Evolutionary conservation across 768 basidiomycete species (phyloP).

Genomic region (Naganishia antarctica): DNA sequence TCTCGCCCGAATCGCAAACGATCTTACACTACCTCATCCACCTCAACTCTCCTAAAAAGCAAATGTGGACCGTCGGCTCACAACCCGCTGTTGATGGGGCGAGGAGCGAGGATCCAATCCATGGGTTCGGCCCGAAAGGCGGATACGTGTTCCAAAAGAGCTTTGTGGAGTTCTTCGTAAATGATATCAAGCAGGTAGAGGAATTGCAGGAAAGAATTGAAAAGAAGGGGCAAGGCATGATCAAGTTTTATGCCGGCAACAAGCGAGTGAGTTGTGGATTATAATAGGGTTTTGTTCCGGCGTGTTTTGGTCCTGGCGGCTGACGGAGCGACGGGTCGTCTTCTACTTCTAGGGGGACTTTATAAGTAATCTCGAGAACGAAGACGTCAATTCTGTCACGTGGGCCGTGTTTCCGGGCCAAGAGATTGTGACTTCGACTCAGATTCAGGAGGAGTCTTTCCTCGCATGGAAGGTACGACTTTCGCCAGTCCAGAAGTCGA

Average conservation of each 20-base stretch:
- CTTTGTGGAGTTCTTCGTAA: slow-evolving; percentile 92
- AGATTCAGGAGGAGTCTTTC: slow-evolving; percentile 93
- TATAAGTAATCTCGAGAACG: slow-evolving; percentile 70
- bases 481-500: too few relatives aligned
- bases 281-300: not conserved
- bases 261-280: slow-evolving; percentile 56
- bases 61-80: slow-evolving; percentile 95
- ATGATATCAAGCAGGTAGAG: slow-evolving; percentile 40
- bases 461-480: slow-evolving; percentile 81
- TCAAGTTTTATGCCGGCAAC: slow-evolving; percentile 84
- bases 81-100: slow-evolving; percentile 87
- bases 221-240: slow-evolving; percentile 48
- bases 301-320: not conserved
- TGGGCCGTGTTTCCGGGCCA: slow-evolving; percentile 98
- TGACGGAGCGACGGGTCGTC: not conserved
- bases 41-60: slow-evolving; percentile 60
- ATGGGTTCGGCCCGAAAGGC: slow-evolving; percentile 88
- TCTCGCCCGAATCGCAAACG: slow-evolving; percentile 72
- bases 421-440: slow-evolving; percentile 91
- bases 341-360: slow-evolving; percentile 62
- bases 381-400: slow-evolving; percentile 86
- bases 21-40: slow-evolving; percentile 73
- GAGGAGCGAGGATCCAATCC: slow-evolving; percentile 65
- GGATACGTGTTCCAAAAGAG: slow-evolving; percentile 97
- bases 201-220: slow-evolving; percentile 58